Percentiles rank a stretch among this genome's conserved stretches.
These are phyloP conservation scores for Exophiala viscosa DNA, from an alignment of 2,329 filamentous ascomycete genomes.

Conservation along the genomic window DNA sequence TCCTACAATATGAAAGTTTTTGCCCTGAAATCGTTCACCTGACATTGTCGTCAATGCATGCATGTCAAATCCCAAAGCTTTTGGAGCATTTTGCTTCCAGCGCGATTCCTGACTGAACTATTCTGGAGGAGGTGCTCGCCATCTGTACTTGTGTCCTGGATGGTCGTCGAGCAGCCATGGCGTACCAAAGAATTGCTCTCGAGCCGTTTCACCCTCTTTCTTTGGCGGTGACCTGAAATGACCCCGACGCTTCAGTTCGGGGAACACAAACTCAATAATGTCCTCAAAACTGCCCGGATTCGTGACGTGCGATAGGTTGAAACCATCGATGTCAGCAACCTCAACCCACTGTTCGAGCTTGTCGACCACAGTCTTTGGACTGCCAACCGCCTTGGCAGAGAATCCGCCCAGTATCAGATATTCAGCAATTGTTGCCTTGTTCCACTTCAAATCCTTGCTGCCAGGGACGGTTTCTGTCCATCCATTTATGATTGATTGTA, in stretches of 20 bases:
- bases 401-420: slow-evolving; percentile 48
- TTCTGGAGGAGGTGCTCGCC: not conserved
- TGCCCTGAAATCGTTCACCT: too few species aligned
- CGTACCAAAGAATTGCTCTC: slow-evolving; percentile 27
- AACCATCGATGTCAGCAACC: slow-evolving; percentile 69
- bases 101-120: too few species aligned
- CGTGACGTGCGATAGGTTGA: slow-evolving; percentile 57
- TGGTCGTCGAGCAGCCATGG: slow-evolving; percentile 18
- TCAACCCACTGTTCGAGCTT: slow-evolving; percentile 63
- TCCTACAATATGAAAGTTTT: too few species aligned
- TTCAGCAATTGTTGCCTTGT: slow-evolving; percentile 45
- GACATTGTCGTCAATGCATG: too few species aligned
- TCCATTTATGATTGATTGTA: slow-evolving; percentile 40
- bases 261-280: slow-evolving; percentile 48
- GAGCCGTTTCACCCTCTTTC: slow-evolving; percentile 13
- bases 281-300: slow-evolving; percentile 53
- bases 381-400: slow-evolving; percentile 52
- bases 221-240: slow-evolving; percentile 33
- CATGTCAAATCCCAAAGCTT: too few species aligned
- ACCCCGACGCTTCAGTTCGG: slow-evolving; percentile 44
- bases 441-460: slow-evolving; percentile 32
- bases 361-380: slow-evolving; percentile 62
- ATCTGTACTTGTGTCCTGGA: slow-evolving; percentile 19
- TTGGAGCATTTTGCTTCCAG: too few species aligned
- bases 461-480: slow-evolving; percentile 33